Percentiles rank a stretch among this genome's conserved stretches.
Evolutionary conservation across 495 filamentous ascomycete genomes (phyloP).

Genomic region (Podospora pseudocomata): DNA sequence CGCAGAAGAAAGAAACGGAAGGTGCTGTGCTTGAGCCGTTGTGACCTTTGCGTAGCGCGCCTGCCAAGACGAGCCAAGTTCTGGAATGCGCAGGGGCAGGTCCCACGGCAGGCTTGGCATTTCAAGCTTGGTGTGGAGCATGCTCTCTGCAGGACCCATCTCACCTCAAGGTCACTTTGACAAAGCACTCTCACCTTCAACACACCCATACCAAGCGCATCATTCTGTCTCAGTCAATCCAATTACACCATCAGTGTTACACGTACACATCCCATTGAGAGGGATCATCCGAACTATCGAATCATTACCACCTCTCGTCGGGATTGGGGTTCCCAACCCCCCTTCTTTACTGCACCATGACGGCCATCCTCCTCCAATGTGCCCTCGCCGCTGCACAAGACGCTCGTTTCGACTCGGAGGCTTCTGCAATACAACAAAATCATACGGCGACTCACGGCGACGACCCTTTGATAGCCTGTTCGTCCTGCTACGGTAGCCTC

Average conservation of each 20-base stretch:
- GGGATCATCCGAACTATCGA: not conserved
- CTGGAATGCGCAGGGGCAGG: not conserved
- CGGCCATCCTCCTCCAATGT: slow-evolving; percentile 26
- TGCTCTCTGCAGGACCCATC: not conserved
- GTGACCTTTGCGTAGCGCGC: not conserved
- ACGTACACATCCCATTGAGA: not conserved
- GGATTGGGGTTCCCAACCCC: not conserved
- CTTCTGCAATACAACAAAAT: slow-evolving; percentile 14
- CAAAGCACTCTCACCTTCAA: not conserved
- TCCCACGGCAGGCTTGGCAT: not conserved
- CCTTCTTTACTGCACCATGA: slow-evolving; percentile 13
- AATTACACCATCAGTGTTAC: not conserved
- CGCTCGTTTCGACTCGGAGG: slow-evolving; percentile 19
- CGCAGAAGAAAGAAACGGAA: not conserved
- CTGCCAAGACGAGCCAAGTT: not conserved
- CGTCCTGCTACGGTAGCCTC: slow-evolving; percentile 37
- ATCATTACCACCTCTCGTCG: not conserved
- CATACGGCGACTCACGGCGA: slow-evolving; percentile 28
- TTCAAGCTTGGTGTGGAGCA: not conserved
- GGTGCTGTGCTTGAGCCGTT: not conserved
- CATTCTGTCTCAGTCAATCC: not conserved
- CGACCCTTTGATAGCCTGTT: slow-evolving; percentile 33
- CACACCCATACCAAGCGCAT: not conserved
- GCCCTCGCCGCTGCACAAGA: slow-evolving; percentile 20
- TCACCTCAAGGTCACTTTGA: not conserved